Evolutionary conservation across 495 filamentous ascomycete genomes (phyloP), one percentile per base, ranked within the genome.

Genomic region (Tuber melanosporum): DNA sequence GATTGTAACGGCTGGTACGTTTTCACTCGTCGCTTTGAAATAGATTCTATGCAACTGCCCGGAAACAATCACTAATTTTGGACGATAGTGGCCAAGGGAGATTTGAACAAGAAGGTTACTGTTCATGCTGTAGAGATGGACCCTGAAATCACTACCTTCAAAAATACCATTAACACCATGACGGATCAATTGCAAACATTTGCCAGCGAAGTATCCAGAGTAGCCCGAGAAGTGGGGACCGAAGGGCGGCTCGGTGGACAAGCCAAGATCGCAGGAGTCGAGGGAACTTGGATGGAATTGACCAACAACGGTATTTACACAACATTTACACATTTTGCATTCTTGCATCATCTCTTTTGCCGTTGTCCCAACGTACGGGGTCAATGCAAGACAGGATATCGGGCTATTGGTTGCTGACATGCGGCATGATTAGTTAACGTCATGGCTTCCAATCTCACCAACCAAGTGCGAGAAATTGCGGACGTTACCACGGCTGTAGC

Each of bases 121-220:
- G 95, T 99, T 81, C 95, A 98, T 84, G 92, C 92, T 12, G 89
- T 94, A 80, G 95, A 99, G 85, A 95, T 98, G 92, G 95, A 99
- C 88, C 94, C 95, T 1, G 96, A 99, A 87, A 99, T 99, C 82
- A 93, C 93, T n/a, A 95, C 92, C 7, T 99, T 99, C 89, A 99
- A 99, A 87, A 91, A 93, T 75, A 98, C 94, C 62, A 91, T 93
- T 86, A 99, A 99, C 83, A 97, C 91, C 74, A 99, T 99, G 95
- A 97, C 98, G 89, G 95, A 98, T 83, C 95, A 98, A 86, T 88
- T 99, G 74, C 94, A 98, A 84, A 92, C 95, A 73, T 99, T 99
- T 85, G 94, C 95, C 82, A 95, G 92, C 84, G 94, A 99, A 86
- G 95, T 99, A 80, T 98, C 96, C 76, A 91, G 93, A 81, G 92